Base-by-base conservation (phyloP, 176 grass and related monocot species). In the Oryza coarctata region DNA sequence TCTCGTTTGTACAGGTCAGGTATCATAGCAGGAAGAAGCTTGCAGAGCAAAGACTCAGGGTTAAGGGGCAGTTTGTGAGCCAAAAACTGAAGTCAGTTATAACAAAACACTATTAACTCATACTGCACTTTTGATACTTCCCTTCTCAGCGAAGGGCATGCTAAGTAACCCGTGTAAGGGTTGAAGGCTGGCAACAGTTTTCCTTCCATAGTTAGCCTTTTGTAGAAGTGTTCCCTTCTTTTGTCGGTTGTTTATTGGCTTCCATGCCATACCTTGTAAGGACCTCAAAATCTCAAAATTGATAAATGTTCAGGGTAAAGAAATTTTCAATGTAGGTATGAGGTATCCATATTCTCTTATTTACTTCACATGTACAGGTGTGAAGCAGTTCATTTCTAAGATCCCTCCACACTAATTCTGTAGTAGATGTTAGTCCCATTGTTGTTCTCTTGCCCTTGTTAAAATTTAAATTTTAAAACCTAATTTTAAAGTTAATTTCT, bases 1-100 rank as follows among this genome's bases (percentile, higher is more conserved):
- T 71, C 86, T 36, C 23, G 4, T 60, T 40, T 74, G 25, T 78
- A 62, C 88, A 99, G 97, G 97, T 99, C 22, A 96, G 97, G 52
- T 99, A 99, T 83, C 86, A 96, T 41, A 96, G 86, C 68, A 95
- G 97, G 81, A 94, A 96, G 78, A 99, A 94, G 81, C 87, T 99
- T 80, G 93, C 97, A 11, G 93, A 99, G 31, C 93, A 95, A 69
- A 82, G 97, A 40, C 93, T 87, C 2, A 92, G 97, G 81, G 85
- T 99, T 61, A 99, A 96, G 84, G 97, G 97, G 52, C 97, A 99
- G 70, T 99, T 99, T 94, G 87, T 95, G 66, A 89, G 97, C 80
- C 93, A 92, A 83, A 95, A 92, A 35, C 45, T 77, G 9, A 87
- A 90, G 63, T 83, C 87, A 71, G 57, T 68, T 62, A 67, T 77